Conservation (phyloP, 2,329 filamentous ascomycete species). For the Scedosporium minutisporum region DNA sequence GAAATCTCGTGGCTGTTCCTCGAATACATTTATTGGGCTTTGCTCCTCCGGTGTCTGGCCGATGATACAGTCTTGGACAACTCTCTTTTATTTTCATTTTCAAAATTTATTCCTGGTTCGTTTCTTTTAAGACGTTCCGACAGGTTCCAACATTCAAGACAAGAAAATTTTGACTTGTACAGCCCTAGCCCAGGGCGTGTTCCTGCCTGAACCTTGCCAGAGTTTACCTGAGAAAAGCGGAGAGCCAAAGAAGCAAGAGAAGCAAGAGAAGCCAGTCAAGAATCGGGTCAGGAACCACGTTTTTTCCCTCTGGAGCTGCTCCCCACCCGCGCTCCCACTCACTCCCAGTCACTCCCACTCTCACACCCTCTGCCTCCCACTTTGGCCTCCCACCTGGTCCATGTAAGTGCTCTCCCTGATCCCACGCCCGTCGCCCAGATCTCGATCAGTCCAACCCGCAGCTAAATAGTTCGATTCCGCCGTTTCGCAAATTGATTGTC, state of each 20-base stretch:
- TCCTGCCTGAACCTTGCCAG: not conserved
- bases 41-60: too few species aligned
- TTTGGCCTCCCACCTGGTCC: not conserved
- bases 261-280: conserved; percentile 1
- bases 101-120: too few species aligned
- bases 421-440: not conserved
- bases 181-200: not conserved
- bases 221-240: not conserved
- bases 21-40: not conserved
- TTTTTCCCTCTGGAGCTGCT: not conserved
- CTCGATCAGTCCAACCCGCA: not conserved
- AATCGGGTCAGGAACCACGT: conserved; percentile 2
- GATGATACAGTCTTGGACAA: too few species aligned
- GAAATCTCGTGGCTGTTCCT: not conserved
- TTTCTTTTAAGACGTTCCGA: too few species aligned
- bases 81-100: too few species aligned
- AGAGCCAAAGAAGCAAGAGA: not conserved
- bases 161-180: not conserved
- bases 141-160: not conserved
- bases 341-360: not conserved
- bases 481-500: not conserved
- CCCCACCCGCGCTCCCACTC: not conserved
- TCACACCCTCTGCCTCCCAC: not conserved
- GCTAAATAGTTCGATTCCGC: not conserved
- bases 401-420: not conserved